Conservation (phyloP, 75 land plant species). For the Pseudotsuga menziesii region DNA sequence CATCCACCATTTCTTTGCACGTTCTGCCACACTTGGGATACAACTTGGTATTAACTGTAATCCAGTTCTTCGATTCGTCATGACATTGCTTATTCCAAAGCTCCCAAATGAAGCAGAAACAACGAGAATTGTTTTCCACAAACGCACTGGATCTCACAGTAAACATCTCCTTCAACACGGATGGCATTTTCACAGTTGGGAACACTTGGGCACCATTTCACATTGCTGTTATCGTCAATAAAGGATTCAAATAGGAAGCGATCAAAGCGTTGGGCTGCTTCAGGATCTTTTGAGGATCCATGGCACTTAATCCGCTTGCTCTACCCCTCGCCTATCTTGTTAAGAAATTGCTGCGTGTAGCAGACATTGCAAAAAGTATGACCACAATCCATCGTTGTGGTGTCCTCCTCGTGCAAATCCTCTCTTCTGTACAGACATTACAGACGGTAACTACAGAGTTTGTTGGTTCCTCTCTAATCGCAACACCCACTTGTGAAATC, state of each 20-base stretch:
- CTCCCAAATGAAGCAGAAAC: too few relatives aligned
- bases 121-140: too few relatives aligned
- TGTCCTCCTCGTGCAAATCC: conserved; percentile 15
- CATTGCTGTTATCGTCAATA: conserved; percentile 80
- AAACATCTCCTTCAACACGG: too few relatives aligned
- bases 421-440: conserved; percentile 68
- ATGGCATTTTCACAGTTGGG: too few relatives aligned
- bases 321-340: conserved; percentile 28
- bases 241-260: conserved; percentile 79
- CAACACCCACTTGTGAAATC: conserved; percentile 14
- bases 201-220: conserved; percentile 81
- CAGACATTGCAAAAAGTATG: conserved; percentile 59
- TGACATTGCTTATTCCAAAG: too few relatives aligned
- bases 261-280: conserved; percentile 61
- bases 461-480: too few relatives aligned
- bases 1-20: too few relatives aligned
- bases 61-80: too few relatives aligned
- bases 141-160: too few relatives aligned
- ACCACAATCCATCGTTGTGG: conserved; percentile 57
- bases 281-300: conserved; percentile 24
- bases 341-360: conserved; percentile 24
- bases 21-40: too few relatives aligned
- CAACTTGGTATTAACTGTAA: too few relatives aligned
- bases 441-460: conserved; percentile 14
- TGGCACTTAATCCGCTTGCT: too few relatives aligned